Evolutionary conservation across 352 stramenopile species (phyloP).

Genomic region (Globisporangium nodosum): DNA sequence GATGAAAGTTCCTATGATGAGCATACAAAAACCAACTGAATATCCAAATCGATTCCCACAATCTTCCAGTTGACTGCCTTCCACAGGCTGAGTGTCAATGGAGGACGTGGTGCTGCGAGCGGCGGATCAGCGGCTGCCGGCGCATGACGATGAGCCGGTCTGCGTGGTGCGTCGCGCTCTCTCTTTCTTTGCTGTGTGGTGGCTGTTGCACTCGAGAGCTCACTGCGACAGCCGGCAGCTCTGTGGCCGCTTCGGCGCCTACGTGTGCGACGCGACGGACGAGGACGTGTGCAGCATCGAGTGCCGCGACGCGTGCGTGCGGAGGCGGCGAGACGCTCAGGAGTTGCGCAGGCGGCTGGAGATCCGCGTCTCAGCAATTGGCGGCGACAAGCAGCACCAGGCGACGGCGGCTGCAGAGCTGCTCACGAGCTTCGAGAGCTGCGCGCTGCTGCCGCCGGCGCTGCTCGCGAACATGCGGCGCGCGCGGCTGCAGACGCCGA

Average conservation of each 20-base stretch:
- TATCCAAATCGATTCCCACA: too few species aligned
- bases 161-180: constrained; percentile 9
- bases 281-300: constrained; percentile 83
- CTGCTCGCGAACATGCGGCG: constrained; percentile 34
- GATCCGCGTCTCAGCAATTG: constrained; percentile 21
- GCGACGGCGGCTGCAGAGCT: not conserved
- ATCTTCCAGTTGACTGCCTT: too few species aligned
- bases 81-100: not conserved
- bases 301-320: constrained; percentile 47
- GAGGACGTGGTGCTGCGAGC: constrained; percentile 8
- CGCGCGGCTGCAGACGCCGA: constrained; percentile 33
- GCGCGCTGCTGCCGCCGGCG: constrained; percentile 18
- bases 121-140: constrained; percentile 9
- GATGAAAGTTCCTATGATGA: too few species aligned
- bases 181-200: not conserved
- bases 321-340: constrained; percentile 8
- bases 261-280: constrained; percentile 76
- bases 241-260: constrained; percentile 69
- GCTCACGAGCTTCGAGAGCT: constrained; percentile 16
- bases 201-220: not conserved
- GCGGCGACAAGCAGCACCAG: not conserved
- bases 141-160: constrained; percentile 6
- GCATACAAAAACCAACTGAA: too few species aligned
- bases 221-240: constrained; percentile 25
- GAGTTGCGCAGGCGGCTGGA: constrained; percentile 13